Percentiles rank a stretch among this genome's conserved stretches.
phyloP scores from a whole-genome alignment of 495 filamentous ascomycete species.

The Aspergillus affinis region DNA sequence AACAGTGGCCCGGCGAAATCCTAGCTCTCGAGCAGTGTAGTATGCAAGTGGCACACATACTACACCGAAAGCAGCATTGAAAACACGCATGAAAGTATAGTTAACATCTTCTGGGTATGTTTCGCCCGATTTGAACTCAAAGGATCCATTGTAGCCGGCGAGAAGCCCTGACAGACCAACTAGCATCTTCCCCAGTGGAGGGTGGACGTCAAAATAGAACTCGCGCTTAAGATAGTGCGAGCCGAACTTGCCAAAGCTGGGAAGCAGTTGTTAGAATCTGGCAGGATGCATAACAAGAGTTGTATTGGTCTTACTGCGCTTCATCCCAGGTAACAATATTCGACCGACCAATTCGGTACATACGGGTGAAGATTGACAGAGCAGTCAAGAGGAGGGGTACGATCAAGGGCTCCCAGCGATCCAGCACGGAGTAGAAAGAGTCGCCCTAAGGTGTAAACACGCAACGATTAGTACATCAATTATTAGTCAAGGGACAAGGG shows the following conservation, averaged over 20 bases:
- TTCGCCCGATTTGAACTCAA: constrained; percentile 99
- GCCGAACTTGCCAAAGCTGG: constrained; percentile 97
- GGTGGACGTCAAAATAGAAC: constrained; percentile 99
- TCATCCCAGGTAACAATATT: constrained; percentile 99
- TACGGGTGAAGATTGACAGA: constrained; percentile 87
- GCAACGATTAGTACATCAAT: constrained; percentile 15
- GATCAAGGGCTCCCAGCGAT: constrained; percentile 81
- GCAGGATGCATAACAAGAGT: constrained; percentile 6
- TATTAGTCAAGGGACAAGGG: not conserved
- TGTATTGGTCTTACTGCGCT: constrained; percentile 70
- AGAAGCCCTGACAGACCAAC: constrained; percentile 94
- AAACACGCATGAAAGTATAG: constrained; percentile 97
- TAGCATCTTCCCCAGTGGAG: constrained; percentile 95
- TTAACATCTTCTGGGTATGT: constrained; percentile 89
- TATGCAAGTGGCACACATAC: constrained; percentile 93
- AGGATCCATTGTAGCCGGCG: constrained; percentile 97
- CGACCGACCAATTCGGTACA: constrained; percentile 94
- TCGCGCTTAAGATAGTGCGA: constrained; percentile 98
- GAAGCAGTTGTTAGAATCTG: constrained; percentile 26
- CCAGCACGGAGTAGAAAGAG: constrained; percentile 60
- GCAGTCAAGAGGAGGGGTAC: constrained; percentile 86
- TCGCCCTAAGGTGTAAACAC: constrained; percentile 24
- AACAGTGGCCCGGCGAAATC: constrained; percentile 78
- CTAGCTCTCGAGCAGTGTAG: constrained; percentile 87
- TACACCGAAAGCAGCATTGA: constrained; percentile 94